phyloP scores from a whole-genome alignment of 2,329 filamentous ascomycete species.

The Penicillium sp. region DNA sequence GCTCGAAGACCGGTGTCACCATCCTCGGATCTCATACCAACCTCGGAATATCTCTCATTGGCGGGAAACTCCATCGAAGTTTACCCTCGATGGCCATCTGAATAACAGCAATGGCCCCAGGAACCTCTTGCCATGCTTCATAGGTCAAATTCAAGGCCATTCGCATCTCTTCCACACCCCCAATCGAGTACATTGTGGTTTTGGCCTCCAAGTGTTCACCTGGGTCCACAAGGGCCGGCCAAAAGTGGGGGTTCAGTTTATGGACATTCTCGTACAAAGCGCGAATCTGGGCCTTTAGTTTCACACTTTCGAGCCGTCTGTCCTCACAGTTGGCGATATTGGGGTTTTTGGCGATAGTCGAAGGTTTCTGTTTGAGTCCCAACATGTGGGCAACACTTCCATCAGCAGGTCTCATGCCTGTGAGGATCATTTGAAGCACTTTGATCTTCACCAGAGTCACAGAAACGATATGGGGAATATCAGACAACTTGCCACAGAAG shows the following conservation, averaged over 20 bases:
- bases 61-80: background rate
- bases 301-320: background rate
- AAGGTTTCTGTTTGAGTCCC: background rate
- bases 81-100: background rate
- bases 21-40: background rate
- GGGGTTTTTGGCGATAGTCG: background rate
- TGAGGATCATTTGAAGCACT: background rate
- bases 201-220: background rate
- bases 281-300: background rate
- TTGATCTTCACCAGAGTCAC: constrained; percentile 24
- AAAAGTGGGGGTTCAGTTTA: background rate
- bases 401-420: background rate
- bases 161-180: background rate
- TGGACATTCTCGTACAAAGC: background rate
- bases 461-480: constrained; percentile 16
- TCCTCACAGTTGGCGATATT: background rate
- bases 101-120: background rate
- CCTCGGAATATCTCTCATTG: too few species aligned
- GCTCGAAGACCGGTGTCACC: background rate
- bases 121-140: background rate
- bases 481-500: constrained; percentile 13
- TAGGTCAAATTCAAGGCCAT: background rate
- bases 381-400: background rate
- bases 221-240: background rate
- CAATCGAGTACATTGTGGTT: background rate